These are phyloP conservation scores for Fonsecaea nubica DNA, from an alignment of 2,329 filamentous ascomycete genomes.

Conservation along the genomic window DNA sequence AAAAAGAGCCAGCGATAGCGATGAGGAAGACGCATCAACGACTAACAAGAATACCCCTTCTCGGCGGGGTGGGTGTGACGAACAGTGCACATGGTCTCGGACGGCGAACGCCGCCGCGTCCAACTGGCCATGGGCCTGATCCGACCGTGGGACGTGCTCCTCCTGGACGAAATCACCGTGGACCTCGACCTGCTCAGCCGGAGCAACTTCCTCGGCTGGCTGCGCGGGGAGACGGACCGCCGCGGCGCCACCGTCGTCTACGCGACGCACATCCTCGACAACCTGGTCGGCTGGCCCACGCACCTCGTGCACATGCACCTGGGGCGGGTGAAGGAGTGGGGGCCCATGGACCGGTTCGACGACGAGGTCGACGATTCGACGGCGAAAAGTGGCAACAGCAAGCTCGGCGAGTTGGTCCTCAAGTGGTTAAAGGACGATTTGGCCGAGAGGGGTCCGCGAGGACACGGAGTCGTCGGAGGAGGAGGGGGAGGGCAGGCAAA, in stretches of 20 bases:
- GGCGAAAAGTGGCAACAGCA: conserved; percentile 71
- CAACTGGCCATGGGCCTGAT: conserved; percentile 96
- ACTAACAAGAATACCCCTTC: too few species aligned
- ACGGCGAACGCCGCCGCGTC: conserved; percentile 88
- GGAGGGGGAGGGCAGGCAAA: conserved; percentile 47
- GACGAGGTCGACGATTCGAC: conserved; percentile 41
- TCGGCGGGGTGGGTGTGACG: too few species aligned
- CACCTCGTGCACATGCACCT: conserved; percentile 96
- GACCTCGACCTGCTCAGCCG: conserved; percentile 88
- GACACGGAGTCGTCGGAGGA: neutral
- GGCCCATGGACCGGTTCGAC: conserved; percentile 71
- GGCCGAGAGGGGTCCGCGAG: conserved; percentile 37
- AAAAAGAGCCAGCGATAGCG: too few species aligned
- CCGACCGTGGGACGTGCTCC: conserved; percentile 85
- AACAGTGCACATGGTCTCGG: conserved; percentile 82
- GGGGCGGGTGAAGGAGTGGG: conserved; percentile 86
- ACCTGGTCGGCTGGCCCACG: conserved; percentile 91
- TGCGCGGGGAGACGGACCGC: conserved; percentile 83
- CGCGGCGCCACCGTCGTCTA: conserved; percentile 92
- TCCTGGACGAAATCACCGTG: conserved; percentile 96
- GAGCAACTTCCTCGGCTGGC: conserved; percentile 81
- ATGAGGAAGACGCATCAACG: too few species aligned
- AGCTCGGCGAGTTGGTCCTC: conserved; percentile 84
- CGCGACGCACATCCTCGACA: conserved; percentile 96
- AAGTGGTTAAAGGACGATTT: conserved; percentile 72